Base-by-base conservation (phyloP, 495 filamentous ascomycete genomes). In the Aspergillus baeticus region DNA sequence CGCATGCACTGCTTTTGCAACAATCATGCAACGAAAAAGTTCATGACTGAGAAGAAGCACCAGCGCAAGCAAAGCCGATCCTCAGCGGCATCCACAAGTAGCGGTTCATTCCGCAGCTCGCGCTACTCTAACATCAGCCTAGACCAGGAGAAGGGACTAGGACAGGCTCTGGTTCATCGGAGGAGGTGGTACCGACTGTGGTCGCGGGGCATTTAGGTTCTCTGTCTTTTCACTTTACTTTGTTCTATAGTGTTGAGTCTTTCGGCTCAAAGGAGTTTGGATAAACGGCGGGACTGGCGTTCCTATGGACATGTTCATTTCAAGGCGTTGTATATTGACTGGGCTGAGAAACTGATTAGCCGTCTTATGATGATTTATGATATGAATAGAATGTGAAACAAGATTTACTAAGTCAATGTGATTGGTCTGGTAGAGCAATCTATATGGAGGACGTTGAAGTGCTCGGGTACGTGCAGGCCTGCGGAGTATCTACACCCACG, bases 1-100 rank as follows among this genome's bases (percentile, higher is more conserved):
- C 70, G 72, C 29, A 73, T 78, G 74, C 71, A 78, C 23, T 76
- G 72, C 35, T 78, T 73, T 63, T 77, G 75, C 65, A 65, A 75
- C 49, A 57, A 55, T 0, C 75, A 78, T 41, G 73, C 75, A 5
- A 72, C 64, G 3, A 69, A 66, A 13, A 63, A 64, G n/a, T 77
- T 71, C 60, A 69, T 65, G 52, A 63, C 66, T 6, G 67, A 73
- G 64, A 69, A 68, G 22, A 63, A 74, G 54, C 66, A 60, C 3
- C 58, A 51, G 20, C 58, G 51, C 37, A 72, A 69, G 54, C 59
- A 51, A 64, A 70, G 58, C 55, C 63, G 47, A 58, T 66, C 59
- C 13, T 61, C 31, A 44, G 60, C 17, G 6, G 33, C 45, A 26
- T 35, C 37, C 13, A 34, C 60, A 58, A 43, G 8, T 11, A 51